phyloP scores from a whole-genome alignment of 768 basidiomycete species.

The Cystofilobasidium macerans region DNA sequence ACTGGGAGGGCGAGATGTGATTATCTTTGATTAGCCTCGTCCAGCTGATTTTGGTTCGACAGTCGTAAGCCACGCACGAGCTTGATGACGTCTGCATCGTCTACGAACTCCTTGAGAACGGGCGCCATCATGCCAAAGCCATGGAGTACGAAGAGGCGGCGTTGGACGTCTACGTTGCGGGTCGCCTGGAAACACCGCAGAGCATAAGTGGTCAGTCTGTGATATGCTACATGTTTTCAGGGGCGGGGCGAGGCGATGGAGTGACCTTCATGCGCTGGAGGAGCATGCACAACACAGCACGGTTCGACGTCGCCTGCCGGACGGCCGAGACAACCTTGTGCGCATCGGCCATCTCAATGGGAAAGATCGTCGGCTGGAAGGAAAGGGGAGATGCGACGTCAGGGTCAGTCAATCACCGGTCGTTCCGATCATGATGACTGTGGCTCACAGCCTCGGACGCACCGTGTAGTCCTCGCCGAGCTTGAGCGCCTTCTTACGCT shows the following conservation, averaged over 20 bases:
- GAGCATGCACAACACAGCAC: slow-evolving; percentile 68
- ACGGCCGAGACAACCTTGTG: slow-evolving; percentile 86
- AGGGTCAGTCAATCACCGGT: too few relatives aligned
- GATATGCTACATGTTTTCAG: too few relatives aligned
- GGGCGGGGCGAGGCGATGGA: background rate
- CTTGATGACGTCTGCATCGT: slow-evolving; percentile 59
- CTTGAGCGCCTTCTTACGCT: slow-evolving; percentile 82
- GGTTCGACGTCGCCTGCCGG: slow-evolving; percentile 66
- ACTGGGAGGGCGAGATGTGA: too few relatives aligned
- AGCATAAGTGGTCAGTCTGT: too few relatives aligned
- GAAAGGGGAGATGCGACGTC: slow-evolving; percentile 12
- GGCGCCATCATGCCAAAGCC: slow-evolving; percentile 87
- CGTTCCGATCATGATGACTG: too few relatives aligned
- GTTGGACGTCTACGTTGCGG: slow-evolving; percentile 61
- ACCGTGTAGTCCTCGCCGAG: slow-evolving; percentile 91
- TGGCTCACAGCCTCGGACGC: too few relatives aligned
- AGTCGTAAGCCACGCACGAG: too few relatives aligned
- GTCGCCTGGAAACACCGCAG: slow-evolving; percentile 52
- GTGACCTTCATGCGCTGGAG: slow-evolving; percentile 70
- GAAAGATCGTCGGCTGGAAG: slow-evolving; percentile 60
- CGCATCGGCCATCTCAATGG: slow-evolving; percentile 65
- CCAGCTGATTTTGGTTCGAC: too few relatives aligned
- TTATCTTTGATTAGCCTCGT: too few relatives aligned
- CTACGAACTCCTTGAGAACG: slow-evolving; percentile 62
- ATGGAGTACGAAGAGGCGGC: slow-evolving; percentile 78